Conservation (phyloP, 75 land plant genomes). For the Selaginella tamariscina region DNA sequence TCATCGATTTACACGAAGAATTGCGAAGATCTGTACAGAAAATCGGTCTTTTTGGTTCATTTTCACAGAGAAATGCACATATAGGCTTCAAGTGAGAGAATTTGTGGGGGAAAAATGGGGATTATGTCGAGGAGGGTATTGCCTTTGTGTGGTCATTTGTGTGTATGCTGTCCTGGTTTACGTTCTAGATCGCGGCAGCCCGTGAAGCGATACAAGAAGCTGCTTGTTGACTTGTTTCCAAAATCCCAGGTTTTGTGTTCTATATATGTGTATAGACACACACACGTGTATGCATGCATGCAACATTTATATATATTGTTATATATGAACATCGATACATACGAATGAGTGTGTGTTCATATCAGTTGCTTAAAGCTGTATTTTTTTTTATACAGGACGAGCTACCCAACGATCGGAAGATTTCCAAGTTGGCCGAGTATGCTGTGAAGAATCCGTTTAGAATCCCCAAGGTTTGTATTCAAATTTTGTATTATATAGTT, state of each 20-base stretch:
- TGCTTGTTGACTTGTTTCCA: conserved; percentile 57
- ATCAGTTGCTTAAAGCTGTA: background rate
- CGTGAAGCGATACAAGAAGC: conserved; percentile 65
- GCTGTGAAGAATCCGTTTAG: conserved; percentile 87
- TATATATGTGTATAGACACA: too few species aligned
- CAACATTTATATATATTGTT: too few species aligned
- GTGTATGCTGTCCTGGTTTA: conserved; percentile 62
- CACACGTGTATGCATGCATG: too few species aligned
- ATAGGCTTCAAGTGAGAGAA: too few species aligned
- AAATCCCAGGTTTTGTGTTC: conserved; percentile 26
- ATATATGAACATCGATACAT: conserved; percentile 11
- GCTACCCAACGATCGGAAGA: conserved; percentile 88
- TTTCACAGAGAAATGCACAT: too few species aligned
- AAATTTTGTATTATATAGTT: background rate
- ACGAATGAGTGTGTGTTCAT: background rate
- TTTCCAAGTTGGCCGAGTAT: conserved; percentile 81
- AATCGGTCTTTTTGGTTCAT: too few species aligned
- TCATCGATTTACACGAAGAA: too few species aligned
- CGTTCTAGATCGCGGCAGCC: conserved; percentile 59
- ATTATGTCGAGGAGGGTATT: conserved; percentile 55
- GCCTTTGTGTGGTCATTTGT: conserved; percentile 53
- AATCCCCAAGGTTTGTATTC: conserved; percentile 65
- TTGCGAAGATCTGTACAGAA: too few species aligned
- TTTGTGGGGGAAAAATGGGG: conserved; percentile 36
- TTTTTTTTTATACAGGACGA: conserved; percentile 44